phyloP scores from a whole-genome alignment of 768 basidiomycete genomes.

The Ephemerocybe angulata region DNA sequence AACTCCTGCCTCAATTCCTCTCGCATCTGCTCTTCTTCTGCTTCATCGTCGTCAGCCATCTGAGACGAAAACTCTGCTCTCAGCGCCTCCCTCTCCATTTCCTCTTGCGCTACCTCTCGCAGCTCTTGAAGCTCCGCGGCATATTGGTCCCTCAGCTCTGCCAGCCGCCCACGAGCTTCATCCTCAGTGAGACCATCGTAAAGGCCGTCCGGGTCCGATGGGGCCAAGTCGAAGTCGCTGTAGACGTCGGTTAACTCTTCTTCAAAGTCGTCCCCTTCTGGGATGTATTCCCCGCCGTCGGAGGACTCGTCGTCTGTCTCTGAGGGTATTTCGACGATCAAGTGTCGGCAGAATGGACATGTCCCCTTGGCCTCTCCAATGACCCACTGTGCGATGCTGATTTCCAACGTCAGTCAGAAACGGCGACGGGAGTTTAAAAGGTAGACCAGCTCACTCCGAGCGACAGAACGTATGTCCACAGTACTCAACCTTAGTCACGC shows the following conservation, averaged over 20 bases:
- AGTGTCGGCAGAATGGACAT: slow-evolving; percentile 64
- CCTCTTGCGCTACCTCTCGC: not conserved
- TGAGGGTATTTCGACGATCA: slow-evolving; percentile 52
- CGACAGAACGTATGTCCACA: slow-evolving; percentile 71
- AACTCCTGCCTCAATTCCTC: not conserved
- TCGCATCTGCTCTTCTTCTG: not conserved
- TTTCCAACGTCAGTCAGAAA: not conserved
- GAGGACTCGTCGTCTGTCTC: slow-evolving; percentile 63
- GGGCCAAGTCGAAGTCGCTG: slow-evolving; percentile 29
- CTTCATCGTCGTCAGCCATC: not conserved
- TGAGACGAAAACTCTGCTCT: not conserved
- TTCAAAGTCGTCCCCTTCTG: slow-evolving; percentile 52
- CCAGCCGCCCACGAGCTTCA: not conserved
- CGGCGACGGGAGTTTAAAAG: not conserved
- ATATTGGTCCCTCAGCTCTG: not conserved
- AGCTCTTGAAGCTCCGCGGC: not conserved
- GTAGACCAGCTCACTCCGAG: slow-evolving; percentile 44
- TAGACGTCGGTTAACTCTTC: too few species aligned
- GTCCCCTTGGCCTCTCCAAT: too few species aligned
- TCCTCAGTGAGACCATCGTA: too few species aligned
- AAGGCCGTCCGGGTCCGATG: not conserved
- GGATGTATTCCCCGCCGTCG: slow-evolving; percentile 66
- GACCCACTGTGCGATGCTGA: slow-evolving; percentile 67
- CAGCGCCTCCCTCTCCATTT: not conserved
- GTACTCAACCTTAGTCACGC: slow-evolving; percentile 53